phyloP scores from a whole-genome alignment of 2,329 filamentous ascomycete species.

The Triangularia setosa region DNA sequence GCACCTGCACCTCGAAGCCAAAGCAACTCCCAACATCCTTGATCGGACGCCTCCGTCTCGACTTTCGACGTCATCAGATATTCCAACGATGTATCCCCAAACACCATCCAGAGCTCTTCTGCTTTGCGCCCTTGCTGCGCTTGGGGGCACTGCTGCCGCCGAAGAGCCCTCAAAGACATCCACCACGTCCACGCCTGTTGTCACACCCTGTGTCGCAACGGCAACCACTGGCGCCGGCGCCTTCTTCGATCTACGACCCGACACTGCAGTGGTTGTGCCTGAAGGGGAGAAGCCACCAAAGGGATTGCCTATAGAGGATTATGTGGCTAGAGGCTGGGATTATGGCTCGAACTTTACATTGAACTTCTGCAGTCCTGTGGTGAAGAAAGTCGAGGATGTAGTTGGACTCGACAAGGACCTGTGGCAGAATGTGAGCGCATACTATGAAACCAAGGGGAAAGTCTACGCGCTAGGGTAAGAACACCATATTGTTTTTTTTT shows the following conservation, averaged over 20 bases:
- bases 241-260: slow-evolving; percentile 57
- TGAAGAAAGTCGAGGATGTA: slow-evolving; percentile 60
- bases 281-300: slow-evolving; percentile 43
- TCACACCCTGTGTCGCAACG: slow-evolving; percentile 52
- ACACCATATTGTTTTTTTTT: no score
- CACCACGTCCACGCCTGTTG: slow-evolving; percentile 39
- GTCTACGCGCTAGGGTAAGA: slow-evolving; percentile 72
- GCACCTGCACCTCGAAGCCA: neutral
- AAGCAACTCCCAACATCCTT: neutral
- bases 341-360: slow-evolving; percentile 78
- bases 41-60: neutral
- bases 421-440: slow-evolving; percentile 75
- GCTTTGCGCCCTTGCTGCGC: slow-evolving; percentile 34
- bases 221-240: slow-evolving; percentile 47
- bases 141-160: slow-evolving; percentile 27
- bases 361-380: slow-evolving; percentile 76
- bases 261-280: slow-evolving; percentile 44
- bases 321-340: slow-evolving; percentile 68
- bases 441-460: slow-evolving; percentile 63
- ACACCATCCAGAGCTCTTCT: slow-evolving; percentile 22
- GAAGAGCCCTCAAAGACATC: slow-evolving; percentile 18
- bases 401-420: slow-evolving; percentile 57
- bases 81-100: slow-evolving; percentile 25
- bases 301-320: slow-evolving; percentile 45
- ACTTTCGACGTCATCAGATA: neutral